phyloP scores from a whole-genome alignment of 2,329 filamentous ascomycete genomes.

The Phialophora chinensis region DNA sequence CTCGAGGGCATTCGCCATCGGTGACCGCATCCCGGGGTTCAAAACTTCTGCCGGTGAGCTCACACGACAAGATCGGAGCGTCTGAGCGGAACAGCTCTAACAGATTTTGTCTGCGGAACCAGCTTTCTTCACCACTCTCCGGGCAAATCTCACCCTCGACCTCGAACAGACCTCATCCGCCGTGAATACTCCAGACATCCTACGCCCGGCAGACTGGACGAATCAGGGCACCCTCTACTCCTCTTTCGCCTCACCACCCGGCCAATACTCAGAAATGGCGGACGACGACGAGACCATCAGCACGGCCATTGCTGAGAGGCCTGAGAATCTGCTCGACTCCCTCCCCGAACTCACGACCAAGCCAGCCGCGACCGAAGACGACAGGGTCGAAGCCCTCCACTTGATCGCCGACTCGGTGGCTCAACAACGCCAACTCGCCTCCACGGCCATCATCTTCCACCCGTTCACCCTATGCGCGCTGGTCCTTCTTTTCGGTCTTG shows the following conservation, averaged over 20 bases:
- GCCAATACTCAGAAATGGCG: slow-evolving; percentile 12
- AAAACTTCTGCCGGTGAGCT: slow-evolving; percentile 44
- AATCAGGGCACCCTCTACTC: slow-evolving; percentile 49
- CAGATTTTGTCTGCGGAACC: slow-evolving; percentile 11
- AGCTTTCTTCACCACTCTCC: slow-evolving; percentile 85
- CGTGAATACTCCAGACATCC: slow-evolving; percentile 66
- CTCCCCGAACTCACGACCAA: slow-evolving; percentile 46
- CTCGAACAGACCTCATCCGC: slow-evolving; percentile 65
- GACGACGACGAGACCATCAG: slow-evolving; percentile 6
- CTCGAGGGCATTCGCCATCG: slow-evolving; percentile 37
- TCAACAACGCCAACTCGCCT: slow-evolving; percentile 76
- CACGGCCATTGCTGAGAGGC: slow-evolving; percentile 4
- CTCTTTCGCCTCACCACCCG: slow-evolving; percentile 47
- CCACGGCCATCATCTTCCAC: slow-evolving; percentile 68
- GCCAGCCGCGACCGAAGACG: slow-evolving; percentile 51
- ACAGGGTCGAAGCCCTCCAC: slow-evolving; percentile 71
- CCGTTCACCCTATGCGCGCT: slow-evolving; percentile 53
- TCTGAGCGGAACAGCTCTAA: slow-evolving; percentile 2
- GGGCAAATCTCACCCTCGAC: slow-evolving; percentile 76
- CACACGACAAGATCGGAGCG: slow-evolving; percentile 13
- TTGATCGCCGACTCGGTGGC: slow-evolving; percentile 82
- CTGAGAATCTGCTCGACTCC: slow-evolving; percentile 27
- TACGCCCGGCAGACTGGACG: slow-evolving; percentile 56
- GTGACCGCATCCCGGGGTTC: slow-evolving; percentile 44
- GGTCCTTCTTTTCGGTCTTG: slow-evolving; percentile 47